Percentiles rank a stretch among this genome's conserved stretches.
phyloP scores from a whole-genome alignment of 208 protist genomes.

The Porcisia hertigi region DNA sequence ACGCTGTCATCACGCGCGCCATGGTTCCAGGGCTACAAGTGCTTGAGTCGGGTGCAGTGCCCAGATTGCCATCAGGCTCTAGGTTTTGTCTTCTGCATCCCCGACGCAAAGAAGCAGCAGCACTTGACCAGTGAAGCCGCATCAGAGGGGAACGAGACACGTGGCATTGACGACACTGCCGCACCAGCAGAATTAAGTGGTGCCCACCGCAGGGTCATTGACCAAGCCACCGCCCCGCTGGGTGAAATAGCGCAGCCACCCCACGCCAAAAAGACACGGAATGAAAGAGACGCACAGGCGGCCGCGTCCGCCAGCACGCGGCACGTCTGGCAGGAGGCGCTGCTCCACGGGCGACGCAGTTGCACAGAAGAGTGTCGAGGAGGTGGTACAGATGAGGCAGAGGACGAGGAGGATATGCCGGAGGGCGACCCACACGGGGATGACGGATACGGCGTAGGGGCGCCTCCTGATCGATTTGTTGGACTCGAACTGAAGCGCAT shows the following conservation, averaged over 20 bases:
- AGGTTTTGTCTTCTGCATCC: constrained; percentile 63
- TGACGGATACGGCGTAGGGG: constrained; percentile 17
- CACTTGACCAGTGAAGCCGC: constrained; percentile 8
- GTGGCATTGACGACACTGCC: constrained; percentile 5
- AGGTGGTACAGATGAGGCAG: background rate
- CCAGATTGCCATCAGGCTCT: constrained; percentile 80
- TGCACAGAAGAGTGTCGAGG: background rate
- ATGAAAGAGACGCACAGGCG: constrained; percentile 28
- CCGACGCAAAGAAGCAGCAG: background rate
- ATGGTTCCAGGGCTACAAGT: constrained; percentile 72
- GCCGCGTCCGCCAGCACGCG: constrained; percentile 21
- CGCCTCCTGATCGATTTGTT: constrained; percentile 49
- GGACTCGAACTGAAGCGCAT: constrained; percentile 81
- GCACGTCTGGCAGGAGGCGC: constrained; percentile 17
- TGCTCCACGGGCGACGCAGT: constrained; percentile 6
- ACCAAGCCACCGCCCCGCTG: background rate
- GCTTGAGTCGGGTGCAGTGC: constrained; percentile 57
- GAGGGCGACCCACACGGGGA: constrained; percentile 31
- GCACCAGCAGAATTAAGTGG: background rate
- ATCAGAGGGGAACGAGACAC: background rate
- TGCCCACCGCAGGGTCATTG: background rate
- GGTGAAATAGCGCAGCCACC: constrained; percentile 15
- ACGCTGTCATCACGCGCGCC: constrained; percentile 56
- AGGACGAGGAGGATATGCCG: background rate
- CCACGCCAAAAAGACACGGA: constrained; percentile 31